Evolutionary conservation across 768 basidiomycete genomes (phyloP).

Genomic region (Kwoniella dendrophila): DNA sequence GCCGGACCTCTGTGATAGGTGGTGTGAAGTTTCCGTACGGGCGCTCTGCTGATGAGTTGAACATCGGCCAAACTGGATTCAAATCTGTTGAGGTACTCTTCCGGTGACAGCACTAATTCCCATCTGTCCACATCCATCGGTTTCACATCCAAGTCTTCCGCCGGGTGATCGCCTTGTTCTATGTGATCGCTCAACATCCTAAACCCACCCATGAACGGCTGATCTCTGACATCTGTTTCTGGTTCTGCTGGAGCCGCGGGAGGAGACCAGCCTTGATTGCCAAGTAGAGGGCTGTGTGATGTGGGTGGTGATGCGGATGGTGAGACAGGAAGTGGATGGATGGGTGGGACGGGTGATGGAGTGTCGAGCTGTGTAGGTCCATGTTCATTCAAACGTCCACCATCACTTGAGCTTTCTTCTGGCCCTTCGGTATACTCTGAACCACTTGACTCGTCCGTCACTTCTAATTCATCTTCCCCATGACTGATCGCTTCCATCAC

Average conservation of each 20-base stretch:
- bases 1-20: too few relatives aligned
- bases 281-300: too few relatives aligned
- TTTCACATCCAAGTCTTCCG: neutral
- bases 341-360: too few relatives aligned
- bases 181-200: neutral
- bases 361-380: too few relatives aligned
- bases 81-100: constrained; percentile 15
- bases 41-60: constrained; percentile 8
- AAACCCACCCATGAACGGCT: neutral
- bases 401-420: too few relatives aligned
- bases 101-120: constrained; percentile 24
- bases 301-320: too few relatives aligned
- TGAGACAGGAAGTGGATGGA: too few relatives aligned
- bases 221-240: neutral
- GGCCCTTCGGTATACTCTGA: too few relatives aligned
- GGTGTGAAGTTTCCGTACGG: constrained; percentile 8
- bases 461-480: too few relatives aligned
- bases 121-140: constrained; percentile 26
- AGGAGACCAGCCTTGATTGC: neutral
- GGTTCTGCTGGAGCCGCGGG: neutral
- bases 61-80: constrained; percentile 13
- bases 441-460: too few relatives aligned
- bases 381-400: too few relatives aligned
- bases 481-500: too few relatives aligned
- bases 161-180: neutral